A percentile compares a stretch with the other conserved stretches of the same genome.
Conservation (phyloP, 768 basidiomycete species). For the Hydnomerulius pinastri region DNA sequence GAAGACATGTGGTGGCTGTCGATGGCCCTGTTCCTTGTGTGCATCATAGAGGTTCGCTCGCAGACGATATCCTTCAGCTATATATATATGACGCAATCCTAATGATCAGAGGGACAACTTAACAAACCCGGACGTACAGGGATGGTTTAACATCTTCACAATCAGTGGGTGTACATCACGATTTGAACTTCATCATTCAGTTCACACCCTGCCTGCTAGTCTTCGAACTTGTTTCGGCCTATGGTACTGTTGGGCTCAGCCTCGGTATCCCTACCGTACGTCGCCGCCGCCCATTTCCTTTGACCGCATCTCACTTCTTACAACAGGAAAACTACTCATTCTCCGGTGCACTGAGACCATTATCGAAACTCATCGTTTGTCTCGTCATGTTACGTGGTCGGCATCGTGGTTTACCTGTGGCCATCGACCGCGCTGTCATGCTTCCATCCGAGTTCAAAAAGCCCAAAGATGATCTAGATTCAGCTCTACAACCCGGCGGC, state of each 20-base stretch:
- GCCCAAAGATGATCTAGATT: constrained; percentile 14
- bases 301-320: constrained; percentile 1
- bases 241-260: constrained; percentile 87
- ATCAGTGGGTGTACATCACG: constrained; percentile 52
- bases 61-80: background rate
- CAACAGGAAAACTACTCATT: constrained; percentile 78
- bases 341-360: constrained; percentile 69
- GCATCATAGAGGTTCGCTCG: constrained; percentile 82
- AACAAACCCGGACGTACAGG: constrained; percentile 48
- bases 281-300: background rate
- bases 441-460: constrained; percentile 66
- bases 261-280: constrained; percentile 82
- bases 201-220: constrained; percentile 41
- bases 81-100: constrained; percentile 5
- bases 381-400: constrained; percentile 93
- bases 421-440: constrained; percentile 86
- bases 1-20: constrained; percentile 96
- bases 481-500: background rate
- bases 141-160: constrained; percentile 85
- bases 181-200: background rate
- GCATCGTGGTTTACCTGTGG: constrained; percentile 85
- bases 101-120: constrained; percentile 55
- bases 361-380: constrained; percentile 88
- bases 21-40: constrained; percentile 81
- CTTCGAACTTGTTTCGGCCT: constrained; percentile 87